A percentile compares a stretch with the other conserved stretches of the same genome.
Conservation (phyloP, 148 eudicot genomes). For the Bassia scoparia region DNA sequence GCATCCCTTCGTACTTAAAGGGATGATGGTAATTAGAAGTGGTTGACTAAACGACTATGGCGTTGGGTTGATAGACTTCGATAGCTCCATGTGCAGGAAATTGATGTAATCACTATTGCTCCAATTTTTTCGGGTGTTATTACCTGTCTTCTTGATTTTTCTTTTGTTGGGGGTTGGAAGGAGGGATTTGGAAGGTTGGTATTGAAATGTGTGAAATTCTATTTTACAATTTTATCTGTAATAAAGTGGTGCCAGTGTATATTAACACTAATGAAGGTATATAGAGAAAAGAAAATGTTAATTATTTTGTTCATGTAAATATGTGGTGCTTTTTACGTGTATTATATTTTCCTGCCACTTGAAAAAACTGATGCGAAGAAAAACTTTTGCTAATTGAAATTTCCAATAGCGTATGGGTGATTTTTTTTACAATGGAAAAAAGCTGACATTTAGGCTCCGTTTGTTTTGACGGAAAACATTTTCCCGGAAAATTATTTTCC, state of each 20-base stretch:
- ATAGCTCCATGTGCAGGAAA: slow-evolving; percentile 9
- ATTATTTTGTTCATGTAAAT: background rate
- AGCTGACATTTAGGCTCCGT: no score
- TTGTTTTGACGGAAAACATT: no score
- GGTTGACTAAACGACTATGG: background rate
- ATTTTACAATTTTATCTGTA: background rate
- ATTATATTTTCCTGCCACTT: background rate
- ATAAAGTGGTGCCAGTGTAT: background rate
- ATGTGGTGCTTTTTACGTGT: background rate
- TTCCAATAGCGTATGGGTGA: no score
- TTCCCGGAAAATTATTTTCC: no score
- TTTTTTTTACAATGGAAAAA: no score
- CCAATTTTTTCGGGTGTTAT: background rate
- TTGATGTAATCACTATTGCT: background rate
- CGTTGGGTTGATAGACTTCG: background rate
- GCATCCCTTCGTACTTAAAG: slow-evolving; percentile 73
- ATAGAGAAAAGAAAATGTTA: background rate
- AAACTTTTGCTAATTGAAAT: no score
- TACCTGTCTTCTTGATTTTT: background rate
- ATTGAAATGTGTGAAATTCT: background rate
- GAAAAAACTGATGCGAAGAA: background rate
- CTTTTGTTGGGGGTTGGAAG: background rate
- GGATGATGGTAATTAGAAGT: background rate
- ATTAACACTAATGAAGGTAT: background rate
- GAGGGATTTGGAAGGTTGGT: background rate